Evolutionary conservation across 768 basidiomycete species (phyloP).

Genomic region (Lactarius vividus): DNA sequence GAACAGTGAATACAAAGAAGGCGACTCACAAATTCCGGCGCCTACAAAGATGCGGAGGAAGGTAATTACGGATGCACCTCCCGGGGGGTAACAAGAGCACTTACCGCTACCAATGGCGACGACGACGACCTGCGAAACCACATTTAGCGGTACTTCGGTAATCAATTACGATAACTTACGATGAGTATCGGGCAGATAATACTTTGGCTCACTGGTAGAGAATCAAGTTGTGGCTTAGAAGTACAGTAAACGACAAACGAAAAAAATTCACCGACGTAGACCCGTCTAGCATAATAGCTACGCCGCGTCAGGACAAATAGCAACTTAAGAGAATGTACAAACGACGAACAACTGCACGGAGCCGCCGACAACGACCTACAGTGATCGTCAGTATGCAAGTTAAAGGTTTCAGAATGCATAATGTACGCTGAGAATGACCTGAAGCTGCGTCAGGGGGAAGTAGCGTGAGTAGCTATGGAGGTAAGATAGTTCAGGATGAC

Average conservation of each 20-base stretch:
- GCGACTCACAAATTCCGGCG: slow-evolving; percentile 29
- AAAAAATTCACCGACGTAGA: slow-evolving; percentile 1
- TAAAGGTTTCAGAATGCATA: not conserved
- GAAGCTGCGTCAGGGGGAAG: not conserved
- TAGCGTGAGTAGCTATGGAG: slow-evolving; percentile 29
- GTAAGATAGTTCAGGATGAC: slow-evolving; percentile 4
- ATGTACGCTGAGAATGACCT: not conserved
- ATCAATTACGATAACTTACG: not conserved
- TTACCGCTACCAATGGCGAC: slow-evolving; percentile 45
- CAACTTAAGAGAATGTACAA: not conserved
- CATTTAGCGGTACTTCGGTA: not conserved
- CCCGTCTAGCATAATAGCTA: slow-evolving; percentile 16
- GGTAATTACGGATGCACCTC: not conserved
- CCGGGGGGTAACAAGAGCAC: slow-evolving; percentile 14
- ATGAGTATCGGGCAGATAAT: not conserved
- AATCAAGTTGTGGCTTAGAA: not conserved
- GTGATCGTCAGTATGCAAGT: not conserved
- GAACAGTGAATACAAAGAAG: not conserved
- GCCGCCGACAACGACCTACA: not conserved
- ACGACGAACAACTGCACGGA: slow-evolving; percentile 5
- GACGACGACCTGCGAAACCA: slow-evolving; percentile 33
- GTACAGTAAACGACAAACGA: not conserved
- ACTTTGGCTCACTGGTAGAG: slow-evolving; percentile 3
- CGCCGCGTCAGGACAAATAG: not conserved
- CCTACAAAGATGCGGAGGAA: slow-evolving; percentile 15